A percentile compares a stretch with the other conserved stretches of the same genome.
These are phyloP conservation scores for Mallotus japonicus DNA, from an alignment of 441 rosid species.

Conservation along the genomic window DNA sequence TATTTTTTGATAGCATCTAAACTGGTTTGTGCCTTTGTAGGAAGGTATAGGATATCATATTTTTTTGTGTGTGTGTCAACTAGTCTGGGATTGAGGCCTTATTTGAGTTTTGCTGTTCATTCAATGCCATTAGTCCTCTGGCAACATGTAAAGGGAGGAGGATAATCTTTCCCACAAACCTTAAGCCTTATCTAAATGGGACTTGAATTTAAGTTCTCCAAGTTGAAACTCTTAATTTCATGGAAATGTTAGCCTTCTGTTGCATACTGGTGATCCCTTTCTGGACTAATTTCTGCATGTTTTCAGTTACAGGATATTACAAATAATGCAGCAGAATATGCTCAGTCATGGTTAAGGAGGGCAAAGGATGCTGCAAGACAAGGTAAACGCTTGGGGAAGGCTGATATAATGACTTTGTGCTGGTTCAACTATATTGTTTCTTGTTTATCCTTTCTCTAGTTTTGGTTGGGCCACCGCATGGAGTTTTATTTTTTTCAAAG, in stretches of 20 bases:
- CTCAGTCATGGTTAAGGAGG: constrained; percentile 66
- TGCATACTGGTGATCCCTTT: not conserved
- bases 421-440: constrained; percentile 6
- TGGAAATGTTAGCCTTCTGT: not conserved
- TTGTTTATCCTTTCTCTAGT: not conserved
- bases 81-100: not conserved
- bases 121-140: not conserved
- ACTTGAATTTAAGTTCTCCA: not conserved
- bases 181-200: not conserved
- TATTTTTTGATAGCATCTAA: not conserved
- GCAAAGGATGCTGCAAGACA: constrained; percentile 70
- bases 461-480: not conserved
- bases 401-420: constrained; percentile 8
- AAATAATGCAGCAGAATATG: constrained; percentile 59
- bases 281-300: constrained; percentile 18
- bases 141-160: not conserved
- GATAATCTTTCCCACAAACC: not conserved
- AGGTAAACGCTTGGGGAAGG: constrained; percentile 38
- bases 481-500: not conserved
- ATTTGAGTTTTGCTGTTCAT: not conserved
- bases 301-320: constrained; percentile 70
- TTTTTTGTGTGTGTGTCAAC: not conserved
- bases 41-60: not conserved
- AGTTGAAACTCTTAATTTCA: not conserved
- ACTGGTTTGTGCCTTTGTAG: not conserved